Evolutionary conservation across 2,329 filamentous ascomycete species (phyloP), one percentile per base, ranked within the genome.

Genomic region (Alternaria arborescens): DNA sequence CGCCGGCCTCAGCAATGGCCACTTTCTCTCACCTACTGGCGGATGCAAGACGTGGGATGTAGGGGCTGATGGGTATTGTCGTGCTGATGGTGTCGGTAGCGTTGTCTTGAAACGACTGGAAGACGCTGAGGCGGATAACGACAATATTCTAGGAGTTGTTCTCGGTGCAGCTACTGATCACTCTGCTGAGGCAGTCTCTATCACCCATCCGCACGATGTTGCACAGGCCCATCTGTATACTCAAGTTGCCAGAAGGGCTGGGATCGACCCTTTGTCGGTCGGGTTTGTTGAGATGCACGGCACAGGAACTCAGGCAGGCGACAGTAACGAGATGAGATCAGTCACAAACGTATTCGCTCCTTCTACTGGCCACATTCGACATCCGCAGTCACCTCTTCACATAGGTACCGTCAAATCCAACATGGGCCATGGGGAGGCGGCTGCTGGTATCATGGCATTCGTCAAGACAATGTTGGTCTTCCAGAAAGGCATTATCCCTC

Each of bases 371-470:
- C 64, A 38, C 41, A 36, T 44, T n/a, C 26, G 58, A 42, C 14
- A 47, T 8, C 16, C 8, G 28, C 51, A 60, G 6, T 36, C 67
- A 11, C 55, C 64, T 6, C 64, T 79, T 2, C 53, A 69, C 42
- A 36, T 79, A 3, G 75, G 73, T 5, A 65, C 72, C 1, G 66
- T 72, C 14, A 80, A 80, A 55, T 60, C 71, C 3, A 76, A 76
- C 46, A 64, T 79, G n/a, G 78, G 77, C 16, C 78, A 80, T 50
- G 63, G 64, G 14, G 79, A 80, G 61, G 68, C 71, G 3, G 75
- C 70, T 24, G 66, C 77, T 8, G 78, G 78, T 30, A 62, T 72
- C 0, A 65, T 65, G 2, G 60, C 71, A 2, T 53, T 80, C 4
- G 68, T 79, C 43, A 80, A 80, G 52, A 70, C 71, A 1, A 56